Conservation (phyloP, 306 rosid species). For the Rosa chinensis region DNA sequence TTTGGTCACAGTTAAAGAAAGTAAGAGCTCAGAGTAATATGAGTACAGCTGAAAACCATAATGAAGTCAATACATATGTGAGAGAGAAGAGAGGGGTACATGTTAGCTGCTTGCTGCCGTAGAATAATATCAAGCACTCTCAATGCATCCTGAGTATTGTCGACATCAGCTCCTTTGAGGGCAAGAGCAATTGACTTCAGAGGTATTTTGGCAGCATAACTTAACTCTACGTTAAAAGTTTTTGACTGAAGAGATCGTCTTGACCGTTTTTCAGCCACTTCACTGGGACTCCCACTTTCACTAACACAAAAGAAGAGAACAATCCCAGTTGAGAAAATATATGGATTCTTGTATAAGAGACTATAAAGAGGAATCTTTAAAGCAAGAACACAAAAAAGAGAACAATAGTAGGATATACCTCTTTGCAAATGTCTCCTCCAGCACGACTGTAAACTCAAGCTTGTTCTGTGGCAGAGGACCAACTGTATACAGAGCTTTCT, state of each 20-base stretch:
- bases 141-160: constrained; percentile 65
- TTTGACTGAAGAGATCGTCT: constrained; percentile 55
- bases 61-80: constrained; percentile 1
- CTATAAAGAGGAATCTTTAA: constrained; percentile 15
- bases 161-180: constrained; percentile 49
- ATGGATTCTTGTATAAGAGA: constrained; percentile 7
- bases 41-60: constrained; percentile 25
- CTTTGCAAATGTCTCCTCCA: constrained; percentile 71
- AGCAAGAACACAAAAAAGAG: constrained; percentile 6
- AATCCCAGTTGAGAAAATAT: constrained; percentile 22
- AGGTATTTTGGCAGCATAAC: constrained; percentile 67
- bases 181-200: constrained; percentile 53
- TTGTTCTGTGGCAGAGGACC: constrained; percentile 66
- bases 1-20: constrained; percentile 25
- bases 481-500: constrained; percentile 61
- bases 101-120: constrained; percentile 83
- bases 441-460: constrained; percentile 61
- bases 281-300: constrained; percentile 41
- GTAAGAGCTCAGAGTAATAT: constrained; percentile 20
- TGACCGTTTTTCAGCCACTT: constrained; percentile 48
- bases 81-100: constrained; percentile 37
- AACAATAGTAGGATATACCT: constrained; percentile 34
- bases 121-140: constrained; percentile 75
- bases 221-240: constrained; percentile 57
- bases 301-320: constrained; percentile 32